phyloP scores from a whole-genome alignment of 2,329 filamentous ascomycete species.

The Tothia fuscella region DNA sequence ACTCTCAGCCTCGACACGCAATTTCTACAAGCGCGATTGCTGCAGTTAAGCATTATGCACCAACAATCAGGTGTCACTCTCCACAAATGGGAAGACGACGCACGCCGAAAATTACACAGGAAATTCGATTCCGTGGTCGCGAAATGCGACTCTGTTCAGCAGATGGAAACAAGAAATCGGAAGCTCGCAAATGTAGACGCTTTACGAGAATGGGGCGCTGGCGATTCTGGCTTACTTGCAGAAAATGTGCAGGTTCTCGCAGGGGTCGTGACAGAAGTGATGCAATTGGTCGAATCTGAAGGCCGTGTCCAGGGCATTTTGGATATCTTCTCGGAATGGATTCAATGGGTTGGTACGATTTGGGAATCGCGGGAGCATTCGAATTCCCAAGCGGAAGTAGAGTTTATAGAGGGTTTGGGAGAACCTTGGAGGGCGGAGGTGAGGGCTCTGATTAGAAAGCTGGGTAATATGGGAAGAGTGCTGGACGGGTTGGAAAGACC shows the following conservation, averaged over 20 bases:
- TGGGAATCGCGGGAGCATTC: constrained; percentile 15
- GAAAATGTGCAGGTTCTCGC: constrained; percentile 26
- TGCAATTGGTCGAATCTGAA: constrained; percentile 19
- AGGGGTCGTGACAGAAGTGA: constrained; percentile 24
- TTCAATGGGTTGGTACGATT: constrained; percentile 19
- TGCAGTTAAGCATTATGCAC: constrained; percentile 27
- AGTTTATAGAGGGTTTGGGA: constrained; percentile 8
- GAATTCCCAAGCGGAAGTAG: not conserved
- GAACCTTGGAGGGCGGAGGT: constrained; percentile 22
- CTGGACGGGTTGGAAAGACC: constrained; percentile 21
- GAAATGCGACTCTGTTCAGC: constrained; percentile 22
- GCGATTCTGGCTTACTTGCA: constrained; percentile 18
- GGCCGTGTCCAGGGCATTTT: constrained; percentile 22
- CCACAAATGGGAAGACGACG: constrained; percentile 23
- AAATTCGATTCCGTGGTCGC: constrained; percentile 28
- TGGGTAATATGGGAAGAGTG: constrained; percentile 21
- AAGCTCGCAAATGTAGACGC: constrained; percentile 26
- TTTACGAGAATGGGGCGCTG: constrained; percentile 23
- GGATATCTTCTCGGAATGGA: constrained; percentile 23
- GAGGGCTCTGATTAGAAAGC: constrained; percentile 22
- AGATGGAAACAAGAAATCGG: constrained; percentile 23
- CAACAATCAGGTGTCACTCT: constrained; percentile 16
- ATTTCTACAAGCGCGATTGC: constrained; percentile 24
- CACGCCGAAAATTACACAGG: constrained; percentile 18
- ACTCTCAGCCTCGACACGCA: constrained; percentile 16